Conservation (phyloP, 345 rosid species). For the Limnanthes douglasii region DNA sequence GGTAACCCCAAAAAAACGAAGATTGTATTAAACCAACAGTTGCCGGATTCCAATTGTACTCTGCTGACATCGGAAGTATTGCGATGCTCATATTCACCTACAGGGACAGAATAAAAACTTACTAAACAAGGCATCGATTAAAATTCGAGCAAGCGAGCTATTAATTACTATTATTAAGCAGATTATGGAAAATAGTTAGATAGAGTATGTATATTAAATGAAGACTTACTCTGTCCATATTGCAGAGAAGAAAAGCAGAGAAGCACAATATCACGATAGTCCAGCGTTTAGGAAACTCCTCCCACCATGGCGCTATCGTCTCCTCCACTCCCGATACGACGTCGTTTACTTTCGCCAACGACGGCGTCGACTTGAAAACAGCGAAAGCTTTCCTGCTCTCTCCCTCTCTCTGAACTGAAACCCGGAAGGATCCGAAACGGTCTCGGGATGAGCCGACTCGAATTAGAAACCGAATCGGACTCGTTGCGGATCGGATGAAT, state of each 20-base stretch:
- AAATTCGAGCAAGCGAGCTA: not conserved
- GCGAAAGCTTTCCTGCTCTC: constrained; percentile 15
- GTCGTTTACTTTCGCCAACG: constrained; percentile 6
- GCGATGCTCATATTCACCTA: constrained; percentile 99
- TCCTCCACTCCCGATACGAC: constrained; percentile 13
- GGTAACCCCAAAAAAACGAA: constrained; percentile 97
- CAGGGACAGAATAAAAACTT: constrained; percentile 8
- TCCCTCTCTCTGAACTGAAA: constrained; percentile 25
- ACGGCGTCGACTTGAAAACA: constrained; percentile 15
- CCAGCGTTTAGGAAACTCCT: constrained; percentile 87
- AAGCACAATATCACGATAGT: constrained; percentile 71
- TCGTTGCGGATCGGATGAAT: constrained; percentile 5
- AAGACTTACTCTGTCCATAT: constrained; percentile 73
- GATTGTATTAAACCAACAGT: constrained; percentile 90
- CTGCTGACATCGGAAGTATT: constrained; percentile 98
- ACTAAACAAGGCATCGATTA: constrained; percentile 9
- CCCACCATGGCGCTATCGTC: constrained; percentile 63
- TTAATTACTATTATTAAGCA: not conserved
- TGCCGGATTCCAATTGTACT: constrained; percentile 69
- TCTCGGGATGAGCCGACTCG: constrained; percentile 11
- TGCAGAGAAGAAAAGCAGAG: constrained; percentile 78
- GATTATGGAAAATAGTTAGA: not conserved
- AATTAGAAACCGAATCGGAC: constrained; percentile 8
- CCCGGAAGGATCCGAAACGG: constrained; percentile 20
- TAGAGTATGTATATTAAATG: not conserved